phyloP scores from a whole-genome alignment of 345 rosid species.

The Dovyalis caffra region DNA sequence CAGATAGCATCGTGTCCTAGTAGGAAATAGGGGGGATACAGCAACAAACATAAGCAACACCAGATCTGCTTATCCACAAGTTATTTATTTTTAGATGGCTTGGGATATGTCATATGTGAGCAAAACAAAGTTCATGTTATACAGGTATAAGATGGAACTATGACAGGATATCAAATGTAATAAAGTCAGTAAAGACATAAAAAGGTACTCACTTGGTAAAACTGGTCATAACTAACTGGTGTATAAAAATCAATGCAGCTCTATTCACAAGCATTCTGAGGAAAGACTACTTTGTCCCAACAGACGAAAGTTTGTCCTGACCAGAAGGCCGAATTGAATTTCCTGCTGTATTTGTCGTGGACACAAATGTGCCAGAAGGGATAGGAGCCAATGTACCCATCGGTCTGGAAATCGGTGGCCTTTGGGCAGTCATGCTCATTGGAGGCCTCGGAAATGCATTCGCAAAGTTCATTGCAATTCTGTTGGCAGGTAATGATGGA shows the following conservation, averaged over 20 bases:
- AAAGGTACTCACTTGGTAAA: conserved; percentile 31
- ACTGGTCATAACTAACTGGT: not conserved
- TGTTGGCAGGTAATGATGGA: conserved; percentile 58
- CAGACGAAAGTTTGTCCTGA: conserved; percentile 35
- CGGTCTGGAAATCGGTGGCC: conserved; percentile 72
- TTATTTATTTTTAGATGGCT: not conserved
- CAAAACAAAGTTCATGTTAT: not conserved
- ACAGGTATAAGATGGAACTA: not conserved
- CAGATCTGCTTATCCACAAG: not conserved
- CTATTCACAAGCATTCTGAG: conserved; percentile 15
- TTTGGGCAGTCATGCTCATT: conserved; percentile 51
- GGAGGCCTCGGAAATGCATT: conserved; percentile 67
- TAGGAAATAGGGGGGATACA: no score
- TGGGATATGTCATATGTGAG: not conserved
- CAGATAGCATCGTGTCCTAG: no score
- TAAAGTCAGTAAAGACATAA: not conserved
- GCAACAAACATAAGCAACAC: no score
- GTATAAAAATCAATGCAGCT: conserved; percentile 12
- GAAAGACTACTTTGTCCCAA: conserved; percentile 32
- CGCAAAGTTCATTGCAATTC: conserved; percentile 60
- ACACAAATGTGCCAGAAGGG: conserved; percentile 41
- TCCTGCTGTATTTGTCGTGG: conserved; percentile 49
- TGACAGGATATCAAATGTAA: not conserved
- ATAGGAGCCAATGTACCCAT: conserved; percentile 45
- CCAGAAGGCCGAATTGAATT: conserved; percentile 49